These are phyloP conservation scores for Phytopythium montanum DNA, from an alignment of 352 stramenopile genomes.

Conservation along the genomic window DNA sequence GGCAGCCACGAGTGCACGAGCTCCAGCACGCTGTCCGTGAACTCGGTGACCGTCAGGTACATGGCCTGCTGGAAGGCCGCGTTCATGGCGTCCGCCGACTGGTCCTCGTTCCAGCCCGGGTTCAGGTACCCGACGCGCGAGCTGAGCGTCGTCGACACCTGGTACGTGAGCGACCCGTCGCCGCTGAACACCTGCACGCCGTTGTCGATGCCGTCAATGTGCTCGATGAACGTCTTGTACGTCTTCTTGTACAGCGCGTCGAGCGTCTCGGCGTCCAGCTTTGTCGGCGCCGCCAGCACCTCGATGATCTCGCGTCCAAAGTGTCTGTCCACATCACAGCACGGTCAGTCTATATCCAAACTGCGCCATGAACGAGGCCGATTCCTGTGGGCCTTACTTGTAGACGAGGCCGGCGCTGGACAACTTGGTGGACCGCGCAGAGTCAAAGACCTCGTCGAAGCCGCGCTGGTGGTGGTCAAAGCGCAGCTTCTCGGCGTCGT, in stretches of 20 bases:
- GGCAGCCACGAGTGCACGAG: slow-evolving; percentile 95
- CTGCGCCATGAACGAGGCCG: neutral
- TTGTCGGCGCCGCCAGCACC: slow-evolving; percentile 38
- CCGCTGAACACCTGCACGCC: slow-evolving; percentile 87
- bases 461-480: slow-evolving; percentile 99
- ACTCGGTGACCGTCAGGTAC: slow-evolving; percentile 93
- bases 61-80: slow-evolving; percentile 94
- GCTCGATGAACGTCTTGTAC: slow-evolving; percentile 97
- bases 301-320: slow-evolving; percentile 97
- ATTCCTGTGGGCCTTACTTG: slow-evolving; percentile 42
- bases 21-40: slow-evolving; percentile 87
- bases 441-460: slow-evolving; percentile 84
- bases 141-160: slow-evolving; percentile 74
- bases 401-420: slow-evolving; percentile 97
- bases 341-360: neutral
- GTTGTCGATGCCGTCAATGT: slow-evolving; percentile 99
- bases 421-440: slow-evolving; percentile 86
- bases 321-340: slow-evolving; percentile 46
- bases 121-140: slow-evolving; percentile 93
- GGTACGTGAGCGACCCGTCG: slow-evolving; percentile 60
- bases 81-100: slow-evolving; percentile 73
- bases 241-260: slow-evolving; percentile 90
- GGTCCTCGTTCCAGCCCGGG: slow-evolving; percentile 95
- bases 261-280: slow-evolving; percentile 63
- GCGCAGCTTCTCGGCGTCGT: slow-evolving; percentile 83